A percentile compares a stretch with the other conserved stretches of the same genome.
Evolutionary conservation across 768 basidiomycete genomes (phyloP).

Genomic region (Russula dissimulans): DNA sequence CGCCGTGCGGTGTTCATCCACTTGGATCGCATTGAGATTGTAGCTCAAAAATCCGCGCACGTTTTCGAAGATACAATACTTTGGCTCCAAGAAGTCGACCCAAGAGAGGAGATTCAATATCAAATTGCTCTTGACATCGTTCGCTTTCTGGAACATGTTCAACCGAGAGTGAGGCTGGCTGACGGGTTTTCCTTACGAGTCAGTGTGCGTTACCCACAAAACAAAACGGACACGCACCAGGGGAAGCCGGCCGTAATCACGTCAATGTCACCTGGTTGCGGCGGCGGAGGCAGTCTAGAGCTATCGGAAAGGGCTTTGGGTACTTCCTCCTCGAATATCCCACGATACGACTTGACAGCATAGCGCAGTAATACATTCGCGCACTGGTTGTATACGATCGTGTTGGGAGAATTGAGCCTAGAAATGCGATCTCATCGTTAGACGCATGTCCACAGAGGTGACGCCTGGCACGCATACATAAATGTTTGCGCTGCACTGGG

Average conservation of each 20-base stretch:
- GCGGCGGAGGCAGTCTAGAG: slow-evolving; percentile 35
- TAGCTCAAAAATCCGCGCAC: slow-evolving; percentile 38
- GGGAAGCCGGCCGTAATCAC: slow-evolving; percentile 66
- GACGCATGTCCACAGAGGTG: background rate
- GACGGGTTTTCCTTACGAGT: background rate
- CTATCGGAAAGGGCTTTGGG: slow-evolving; percentile 35
- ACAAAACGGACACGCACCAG: slow-evolving; percentile 37
- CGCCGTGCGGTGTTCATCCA: slow-evolving; percentile 34
- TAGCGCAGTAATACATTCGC: slow-evolving; percentile 53
- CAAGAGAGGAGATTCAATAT: slow-evolving; percentile 48
- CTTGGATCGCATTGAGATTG: slow-evolving; percentile 32
- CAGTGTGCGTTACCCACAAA: background rate
- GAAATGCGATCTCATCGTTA: slow-evolving; percentile 1
- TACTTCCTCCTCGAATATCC: slow-evolving; percentile 22
- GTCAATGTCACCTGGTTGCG: slow-evolving; percentile 46
- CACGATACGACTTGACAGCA: slow-evolving; percentile 42
- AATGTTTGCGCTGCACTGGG: slow-evolving; percentile 66
- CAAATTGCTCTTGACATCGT: slow-evolving; percentile 59
- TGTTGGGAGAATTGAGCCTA: slow-evolving; percentile 45
- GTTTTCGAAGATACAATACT: slow-evolving; percentile 41
- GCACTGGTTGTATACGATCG: slow-evolving; percentile 61
- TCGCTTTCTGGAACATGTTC: slow-evolving; percentile 61
- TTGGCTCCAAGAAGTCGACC: slow-evolving; percentile 34
- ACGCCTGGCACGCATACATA: slow-evolving; percentile 32
- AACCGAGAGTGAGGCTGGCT: slow-evolving; percentile 68